Evolutionary conservation across 441 rosid genomes (phyloP).

Genomic region (Erodium moschatum): DNA sequence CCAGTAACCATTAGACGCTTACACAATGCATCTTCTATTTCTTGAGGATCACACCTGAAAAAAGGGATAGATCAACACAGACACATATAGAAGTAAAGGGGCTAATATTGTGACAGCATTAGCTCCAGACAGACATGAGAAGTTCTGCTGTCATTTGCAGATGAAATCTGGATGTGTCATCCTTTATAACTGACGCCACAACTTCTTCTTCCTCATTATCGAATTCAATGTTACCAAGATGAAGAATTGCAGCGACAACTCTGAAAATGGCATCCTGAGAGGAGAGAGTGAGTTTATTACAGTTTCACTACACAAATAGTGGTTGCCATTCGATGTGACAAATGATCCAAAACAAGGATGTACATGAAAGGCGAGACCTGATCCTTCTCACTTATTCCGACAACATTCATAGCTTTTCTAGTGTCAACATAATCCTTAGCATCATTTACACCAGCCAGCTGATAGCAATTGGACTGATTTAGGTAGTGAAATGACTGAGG

Average conservation of each 20-base stretch:
- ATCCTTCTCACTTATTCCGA: constrained; percentile 76
- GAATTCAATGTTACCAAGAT: constrained; percentile 70
- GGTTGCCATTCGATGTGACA: constrained; percentile 3
- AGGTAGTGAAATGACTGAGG: constrained; percentile 88
- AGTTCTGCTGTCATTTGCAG: constrained; percentile 79
- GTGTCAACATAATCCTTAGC: constrained; percentile 88
- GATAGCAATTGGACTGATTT: constrained; percentile 78
- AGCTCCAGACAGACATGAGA: constrained; percentile 48
- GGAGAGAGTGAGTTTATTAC: constrained; percentile 14
- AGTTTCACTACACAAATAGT: constrained; percentile 11
- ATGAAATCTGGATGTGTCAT: constrained; percentile 73
- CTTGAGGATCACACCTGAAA: constrained; percentile 55
- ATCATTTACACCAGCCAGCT: constrained; percentile 74
- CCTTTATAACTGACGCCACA: constrained; percentile 81
- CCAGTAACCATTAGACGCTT: constrained; percentile 86
- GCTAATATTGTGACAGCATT: constrained; percentile 18
- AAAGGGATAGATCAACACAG: neutral
- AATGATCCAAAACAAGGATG: constrained; percentile 10
- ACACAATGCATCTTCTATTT: constrained; percentile 69
- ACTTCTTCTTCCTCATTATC: constrained; percentile 62
- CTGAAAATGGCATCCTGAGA: constrained; percentile 82
- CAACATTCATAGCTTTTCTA: constrained; percentile 85
- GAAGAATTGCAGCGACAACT: constrained; percentile 87
- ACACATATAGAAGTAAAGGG: constrained; percentile 13
- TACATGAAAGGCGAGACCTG: constrained; percentile 44